Evolutionary conservation across 169 alveolate species (phyloP).

Genomic region (Plasmodium reichenowi): DNA sequence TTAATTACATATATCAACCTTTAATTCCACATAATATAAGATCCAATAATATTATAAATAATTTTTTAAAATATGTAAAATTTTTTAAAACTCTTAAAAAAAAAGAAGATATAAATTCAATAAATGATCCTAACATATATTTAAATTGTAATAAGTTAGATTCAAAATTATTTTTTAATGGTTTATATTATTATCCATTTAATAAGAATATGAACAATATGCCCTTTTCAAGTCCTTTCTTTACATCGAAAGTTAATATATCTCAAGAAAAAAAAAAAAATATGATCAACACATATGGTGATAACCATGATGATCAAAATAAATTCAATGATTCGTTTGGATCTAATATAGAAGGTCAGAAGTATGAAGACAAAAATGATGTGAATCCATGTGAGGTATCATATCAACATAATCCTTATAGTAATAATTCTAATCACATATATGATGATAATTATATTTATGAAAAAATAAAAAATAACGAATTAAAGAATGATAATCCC

Average conservation of each 20-base stretch:
- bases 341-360: neutral
- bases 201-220: neutral
- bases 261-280: neutral
- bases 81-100: slow-evolving; percentile 29
- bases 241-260: too few species aligned
- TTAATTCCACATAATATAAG: slow-evolving; percentile 57
- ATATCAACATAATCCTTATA: neutral
- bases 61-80: slow-evolving; percentile 55
- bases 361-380: neutral
- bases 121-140: slow-evolving; percentile 61
- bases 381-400: neutral
- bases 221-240: neutral
- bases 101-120: neutral
- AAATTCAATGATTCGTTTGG: neutral
- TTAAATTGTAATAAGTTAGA: slow-evolving; percentile 59
- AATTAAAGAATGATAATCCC: neutral
- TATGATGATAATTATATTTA: too few species aligned
- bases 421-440: too few species aligned
- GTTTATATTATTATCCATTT: slow-evolving; percentile 29
- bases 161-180: slow-evolving; percentile 16
- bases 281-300: neutral
- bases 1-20: slow-evolving; percentile 42
- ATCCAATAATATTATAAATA: slow-evolving; percentile 56
- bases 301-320: neutral
- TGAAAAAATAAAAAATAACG: neutral